Percentiles rank a stretch among this genome's conserved stretches.
These are phyloP conservation scores for Epichloe sp. DNA, from an alignment of 2,329 filamentous ascomycete species.

Conservation along the genomic window DNA sequence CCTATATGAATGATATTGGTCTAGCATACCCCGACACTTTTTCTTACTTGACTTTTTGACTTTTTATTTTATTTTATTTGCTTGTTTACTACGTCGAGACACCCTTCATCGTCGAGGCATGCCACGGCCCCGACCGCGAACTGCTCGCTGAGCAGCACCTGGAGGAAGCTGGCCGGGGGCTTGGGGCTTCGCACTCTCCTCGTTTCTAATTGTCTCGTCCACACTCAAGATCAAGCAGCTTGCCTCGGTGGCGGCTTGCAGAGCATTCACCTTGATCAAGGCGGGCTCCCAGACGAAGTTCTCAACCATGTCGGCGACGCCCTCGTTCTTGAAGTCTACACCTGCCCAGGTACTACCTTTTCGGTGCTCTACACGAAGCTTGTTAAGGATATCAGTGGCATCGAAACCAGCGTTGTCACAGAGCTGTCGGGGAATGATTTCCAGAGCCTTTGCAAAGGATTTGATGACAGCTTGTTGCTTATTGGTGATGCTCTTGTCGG, in stretches of 20 bases:
- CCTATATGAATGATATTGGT: background rate
- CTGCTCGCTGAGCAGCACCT: slow-evolving; percentile 76
- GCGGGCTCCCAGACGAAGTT: slow-evolving; percentile 96
- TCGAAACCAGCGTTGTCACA: slow-evolving; percentile 99
- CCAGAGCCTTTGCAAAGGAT: slow-evolving; percentile 90
- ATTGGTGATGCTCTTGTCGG: slow-evolving; percentile 81
- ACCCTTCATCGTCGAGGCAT: slow-evolving; percentile 65
- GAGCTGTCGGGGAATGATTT: slow-evolving; percentile 90
- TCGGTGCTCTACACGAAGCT: slow-evolving; percentile 88
- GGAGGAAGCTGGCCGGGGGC: slow-evolving; percentile 66
- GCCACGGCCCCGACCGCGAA: slow-evolving; percentile 71
- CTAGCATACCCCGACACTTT: background rate
- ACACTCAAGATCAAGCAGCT: slow-evolving; percentile 91
- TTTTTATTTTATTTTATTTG: slow-evolving; percentile 1
- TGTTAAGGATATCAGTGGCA: slow-evolving; percentile 94
- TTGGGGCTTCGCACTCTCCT: slow-evolving; percentile 78
- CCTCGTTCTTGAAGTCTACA: slow-evolving; percentile 88
- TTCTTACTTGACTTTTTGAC: background rate
- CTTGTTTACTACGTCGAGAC: background rate
- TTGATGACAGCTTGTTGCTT: slow-evolving; percentile 98
- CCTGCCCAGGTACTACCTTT: slow-evolving; percentile 90
- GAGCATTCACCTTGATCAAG: slow-evolving; percentile 91
- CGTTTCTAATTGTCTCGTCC: slow-evolving; percentile 97
- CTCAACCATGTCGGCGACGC: slow-evolving; percentile 86
- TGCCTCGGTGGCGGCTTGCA: slow-evolving; percentile 91